phyloP scores from a whole-genome alignment of 2,329 filamentous ascomycete species.

The Exophiala alcalophila region DNA sequence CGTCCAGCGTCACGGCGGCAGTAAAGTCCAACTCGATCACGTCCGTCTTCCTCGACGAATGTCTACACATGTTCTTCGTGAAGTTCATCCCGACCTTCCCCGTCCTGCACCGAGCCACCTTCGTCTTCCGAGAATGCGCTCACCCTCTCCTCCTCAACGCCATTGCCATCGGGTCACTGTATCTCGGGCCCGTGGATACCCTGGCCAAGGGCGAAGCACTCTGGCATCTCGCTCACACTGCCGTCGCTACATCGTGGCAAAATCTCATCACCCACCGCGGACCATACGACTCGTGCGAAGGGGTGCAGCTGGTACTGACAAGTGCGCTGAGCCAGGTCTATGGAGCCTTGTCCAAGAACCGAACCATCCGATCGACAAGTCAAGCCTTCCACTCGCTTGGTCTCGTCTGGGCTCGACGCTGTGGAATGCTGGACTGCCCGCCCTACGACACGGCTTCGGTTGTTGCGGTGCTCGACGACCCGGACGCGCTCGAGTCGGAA shows the following conservation, averaged over 20 bases:
- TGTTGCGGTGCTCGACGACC: conserved; percentile 36
- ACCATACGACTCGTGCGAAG: conserved; percentile 44
- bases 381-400: conserved; percentile 46
- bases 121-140: conserved; percentile 45
- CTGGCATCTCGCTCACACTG: conserved; percentile 46
- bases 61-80: conserved; percentile 48
- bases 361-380: conserved; percentile 43
- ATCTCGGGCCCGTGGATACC: conserved; percentile 44
- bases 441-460: conserved; percentile 36
- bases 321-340: conserved; percentile 46
- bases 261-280: conserved; percentile 44
- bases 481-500: conserved; percentile 35
- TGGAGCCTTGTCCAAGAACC: conserved; percentile 44
- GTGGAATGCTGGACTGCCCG: conserved; percentile 42
- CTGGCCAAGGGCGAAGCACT: conserved; percentile 46
- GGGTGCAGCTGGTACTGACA: conserved; percentile 45
- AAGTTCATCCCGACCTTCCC: conserved; percentile 48
- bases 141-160: conserved; percentile 45
- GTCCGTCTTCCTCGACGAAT: conserved; percentile 47
- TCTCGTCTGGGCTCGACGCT: conserved; percentile 48
- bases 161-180: conserved; percentile 47
- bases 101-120: conserved; percentile 45
- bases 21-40: conserved; percentile 45
- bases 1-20: conserved; percentile 45
- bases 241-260: conserved; percentile 48